Percentiles rank a stretch among this genome's conserved stretches.
Evolutionary conservation across 2,329 filamentous ascomycete genomes (phyloP).

Genomic region (Hymenoscyphus linearis): DNA sequence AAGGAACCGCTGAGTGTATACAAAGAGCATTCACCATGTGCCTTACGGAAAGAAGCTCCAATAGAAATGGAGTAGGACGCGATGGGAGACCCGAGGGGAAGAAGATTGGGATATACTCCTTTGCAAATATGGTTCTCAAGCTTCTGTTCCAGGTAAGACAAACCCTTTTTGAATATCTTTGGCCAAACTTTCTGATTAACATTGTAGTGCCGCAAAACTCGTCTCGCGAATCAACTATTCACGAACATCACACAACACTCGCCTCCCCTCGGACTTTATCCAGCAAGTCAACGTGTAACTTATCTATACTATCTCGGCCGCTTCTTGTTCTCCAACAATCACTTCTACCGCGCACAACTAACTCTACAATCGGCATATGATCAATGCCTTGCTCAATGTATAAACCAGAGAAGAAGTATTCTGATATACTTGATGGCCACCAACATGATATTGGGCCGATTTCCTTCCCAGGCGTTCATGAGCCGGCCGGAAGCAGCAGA

Average conservation of each 20-base stretch:
- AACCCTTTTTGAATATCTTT: not conserved
- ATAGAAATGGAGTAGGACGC: conserved; percentile 43
- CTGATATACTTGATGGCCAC: conserved; percentile 77
- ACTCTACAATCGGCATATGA: conserved; percentile 76
- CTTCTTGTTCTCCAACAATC: conserved; percentile 79
- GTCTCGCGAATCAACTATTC: conserved; percentile 82
- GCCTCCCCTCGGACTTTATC: conserved; percentile 75
- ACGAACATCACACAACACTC: conserved; percentile 80
- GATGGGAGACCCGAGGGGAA: conserved; percentile 73
- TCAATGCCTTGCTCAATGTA: conserved; percentile 68
- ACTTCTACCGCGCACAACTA: conserved; percentile 71
- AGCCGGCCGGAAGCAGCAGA: conserved; percentile 63
- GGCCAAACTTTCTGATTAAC: conserved; percentile 1
- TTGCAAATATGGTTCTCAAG: conserved; percentile 86
- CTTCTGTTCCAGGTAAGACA: conserved; percentile 70
- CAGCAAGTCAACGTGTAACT: conserved; percentile 80
- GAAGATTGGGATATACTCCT: conserved; percentile 81
- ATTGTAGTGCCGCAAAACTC: conserved; percentile 67
- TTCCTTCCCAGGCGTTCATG: conserved; percentile 65
- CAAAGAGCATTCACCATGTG: conserved; percentile 90
- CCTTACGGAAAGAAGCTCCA: conserved; percentile 70
- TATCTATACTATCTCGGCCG: conserved; percentile 93
- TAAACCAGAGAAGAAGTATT: conserved; percentile 71
- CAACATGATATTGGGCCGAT: conserved; percentile 79
- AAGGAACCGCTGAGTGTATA: conserved; percentile 82